Evolutionary conservation across 2,329 filamentous ascomycete genomes (phyloP).

Genomic region (Coleophoma crateriformis): DNA sequence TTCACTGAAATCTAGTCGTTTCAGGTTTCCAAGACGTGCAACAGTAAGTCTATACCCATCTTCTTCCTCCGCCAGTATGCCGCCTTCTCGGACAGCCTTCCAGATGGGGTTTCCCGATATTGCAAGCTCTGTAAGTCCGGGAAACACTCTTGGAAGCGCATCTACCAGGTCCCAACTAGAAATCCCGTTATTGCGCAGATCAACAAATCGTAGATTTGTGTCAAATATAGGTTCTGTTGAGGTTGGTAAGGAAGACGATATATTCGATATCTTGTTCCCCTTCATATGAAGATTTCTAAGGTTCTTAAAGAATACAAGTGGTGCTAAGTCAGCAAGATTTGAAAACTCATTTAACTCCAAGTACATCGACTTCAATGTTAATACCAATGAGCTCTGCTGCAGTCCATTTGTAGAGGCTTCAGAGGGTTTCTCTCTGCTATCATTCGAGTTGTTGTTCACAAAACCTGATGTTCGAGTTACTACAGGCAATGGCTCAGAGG

Average conservation of each 20-base stretch:
- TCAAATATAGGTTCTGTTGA: slow-evolving; percentile 12
- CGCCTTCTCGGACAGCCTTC: slow-evolving; percentile 29
- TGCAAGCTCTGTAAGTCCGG: slow-evolving; percentile 68
- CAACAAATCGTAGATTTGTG: slow-evolving; percentile 44
- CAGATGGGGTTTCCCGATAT: slow-evolving; percentile 86
- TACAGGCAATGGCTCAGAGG: background rate
- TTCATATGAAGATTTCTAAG: slow-evolving; percentile 67
- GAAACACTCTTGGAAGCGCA: slow-evolving; percentile 59
- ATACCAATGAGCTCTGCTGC: background rate
- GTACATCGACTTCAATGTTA: slow-evolving; percentile 51
- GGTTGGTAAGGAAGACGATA: slow-evolving; percentile 30
- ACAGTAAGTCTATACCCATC: slow-evolving; percentile 88
- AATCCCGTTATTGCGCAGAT: slow-evolving; percentile 69
- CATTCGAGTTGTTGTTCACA: background rate
- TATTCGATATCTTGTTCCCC: slow-evolving; percentile 65
- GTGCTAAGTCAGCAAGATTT: slow-evolving; percentile 48
- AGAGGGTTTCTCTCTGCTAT: background rate
- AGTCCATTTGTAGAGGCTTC: slow-evolving; percentile 26
- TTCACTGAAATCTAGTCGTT: slow-evolving; percentile 65
- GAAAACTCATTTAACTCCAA: slow-evolving; percentile 70
- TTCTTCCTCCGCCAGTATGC: slow-evolving; percentile 52
- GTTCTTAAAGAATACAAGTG: slow-evolving; percentile 43
- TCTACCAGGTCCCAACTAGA: slow-evolving; percentile 71
- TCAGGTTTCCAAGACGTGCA: slow-evolving; percentile 64
- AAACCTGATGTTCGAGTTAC: background rate